Conservation (phyloP, 257 asterid species). For the Solanum sejunctum region DNA sequence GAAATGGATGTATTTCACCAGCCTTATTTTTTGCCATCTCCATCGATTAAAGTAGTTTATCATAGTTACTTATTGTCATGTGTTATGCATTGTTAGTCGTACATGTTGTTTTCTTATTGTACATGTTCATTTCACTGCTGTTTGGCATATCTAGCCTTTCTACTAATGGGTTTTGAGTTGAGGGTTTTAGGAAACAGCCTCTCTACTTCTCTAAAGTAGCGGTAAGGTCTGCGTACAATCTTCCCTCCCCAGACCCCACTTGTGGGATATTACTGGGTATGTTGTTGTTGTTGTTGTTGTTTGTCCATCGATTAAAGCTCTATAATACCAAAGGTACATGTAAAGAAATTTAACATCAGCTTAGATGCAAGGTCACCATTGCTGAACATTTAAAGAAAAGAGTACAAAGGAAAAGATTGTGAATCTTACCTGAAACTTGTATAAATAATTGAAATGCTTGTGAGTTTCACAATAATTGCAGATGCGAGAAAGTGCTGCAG, state of each 20-base stretch:
- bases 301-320: not conserved
- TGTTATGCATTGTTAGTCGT: too few relatives aligned
- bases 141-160: too few relatives aligned
- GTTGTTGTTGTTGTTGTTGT: too few relatives aligned
- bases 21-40: not conserved
- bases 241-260: too few relatives aligned
- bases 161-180: too few relatives aligned
- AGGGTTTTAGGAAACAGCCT: too few relatives aligned
- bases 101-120: too few relatives aligned
- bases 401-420: conserved; percentile 1
- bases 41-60: not conserved
- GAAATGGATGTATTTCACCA: not conserved
- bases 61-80: too few relatives aligned
- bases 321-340: not conserved
- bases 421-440: conserved; percentile 71
- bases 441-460: conserved; percentile 79
- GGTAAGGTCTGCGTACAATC: too few relatives aligned
- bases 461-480: conserved; percentile 87
- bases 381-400: conserved; percentile 1
- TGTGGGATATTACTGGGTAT: too few relatives aligned
- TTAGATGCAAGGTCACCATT: not conserved
- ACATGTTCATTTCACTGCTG: too few relatives aligned
- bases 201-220: too few relatives aligned
- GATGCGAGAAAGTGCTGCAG: conserved; percentile 85
- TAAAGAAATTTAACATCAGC: not conserved